These are phyloP conservation scores for Chrysanthemum seticuspe DNA, from an alignment of 129 eudicot species.

Conservation along the genomic window DNA sequence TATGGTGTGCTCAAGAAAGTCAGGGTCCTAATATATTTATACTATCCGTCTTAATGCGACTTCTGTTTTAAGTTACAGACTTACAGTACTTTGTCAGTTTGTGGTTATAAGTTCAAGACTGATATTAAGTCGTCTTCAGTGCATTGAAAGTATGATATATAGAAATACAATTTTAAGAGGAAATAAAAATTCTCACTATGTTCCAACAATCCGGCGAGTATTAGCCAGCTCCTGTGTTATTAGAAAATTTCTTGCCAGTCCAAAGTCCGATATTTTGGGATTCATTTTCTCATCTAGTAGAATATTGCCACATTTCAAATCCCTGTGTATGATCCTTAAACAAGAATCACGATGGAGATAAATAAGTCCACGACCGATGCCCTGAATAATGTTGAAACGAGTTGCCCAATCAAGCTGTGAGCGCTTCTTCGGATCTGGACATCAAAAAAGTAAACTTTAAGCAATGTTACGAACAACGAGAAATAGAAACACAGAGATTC, in stretches of 20 bases:
- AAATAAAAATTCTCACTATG: conserved; percentile 31
- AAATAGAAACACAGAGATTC: not conserved
- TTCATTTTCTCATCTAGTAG: conserved; percentile 46
- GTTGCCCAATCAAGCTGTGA: conserved; percentile 40
- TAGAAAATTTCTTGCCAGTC: conserved; percentile 44
- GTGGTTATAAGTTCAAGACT: conserved; percentile 1
- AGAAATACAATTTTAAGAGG: not conserved
- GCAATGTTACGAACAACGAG: not conserved
- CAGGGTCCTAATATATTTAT: too few species aligned
- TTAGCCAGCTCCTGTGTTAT: conserved; percentile 37
- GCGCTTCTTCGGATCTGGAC: conserved; percentile 36
- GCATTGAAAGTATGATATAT: not conserved
- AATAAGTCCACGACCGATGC: conserved; percentile 39
- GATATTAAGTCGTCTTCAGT: not conserved
- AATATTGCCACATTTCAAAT: conserved; percentile 45
- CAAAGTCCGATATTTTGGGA: conserved; percentile 54
- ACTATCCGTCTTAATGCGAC: too few species aligned
- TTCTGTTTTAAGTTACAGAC: too few species aligned
- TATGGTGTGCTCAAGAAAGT: too few species aligned
- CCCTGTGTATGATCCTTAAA: conserved; percentile 49
- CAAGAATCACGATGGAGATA: conserved; percentile 58
- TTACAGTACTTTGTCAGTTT: not conserved
- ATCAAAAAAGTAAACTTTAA: not conserved
- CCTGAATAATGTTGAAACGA: conserved; percentile 39
- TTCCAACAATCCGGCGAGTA: conserved; percentile 41